Evolutionary conservation across 1,284 basidiomycete genomes (phyloP).

Genomic region (Hemileia vastatrix): DNA sequence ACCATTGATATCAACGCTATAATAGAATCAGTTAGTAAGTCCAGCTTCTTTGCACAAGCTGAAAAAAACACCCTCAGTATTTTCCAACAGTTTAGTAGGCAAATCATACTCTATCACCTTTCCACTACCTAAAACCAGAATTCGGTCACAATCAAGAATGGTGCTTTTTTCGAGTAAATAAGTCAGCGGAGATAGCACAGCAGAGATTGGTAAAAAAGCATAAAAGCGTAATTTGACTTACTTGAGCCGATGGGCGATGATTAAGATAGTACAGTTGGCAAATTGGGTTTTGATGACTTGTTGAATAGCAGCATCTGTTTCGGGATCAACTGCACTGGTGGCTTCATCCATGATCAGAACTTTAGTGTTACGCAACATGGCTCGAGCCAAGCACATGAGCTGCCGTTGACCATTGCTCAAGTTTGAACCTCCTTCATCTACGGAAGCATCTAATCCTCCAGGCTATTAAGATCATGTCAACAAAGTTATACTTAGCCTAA

Average conservation of each 20-base stretch:
- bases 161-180: constrained; percentile 33
- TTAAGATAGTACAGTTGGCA: constrained; percentile 47
- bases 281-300: constrained; percentile 48
- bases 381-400: constrained; percentile 45
- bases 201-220: background rate
- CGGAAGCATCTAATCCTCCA: constrained; percentile 62
- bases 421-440: constrained; percentile 71
- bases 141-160: constrained; percentile 51
- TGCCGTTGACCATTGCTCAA: constrained; percentile 69
- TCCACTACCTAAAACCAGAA: constrained; percentile 51
- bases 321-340: constrained; percentile 44
- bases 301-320: constrained; percentile 49
- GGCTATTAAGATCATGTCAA: constrained; percentile 33
- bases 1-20: no score
- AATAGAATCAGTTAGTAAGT: constrained; percentile 5
- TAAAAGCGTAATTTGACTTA: constrained; percentile 1
- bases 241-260: constrained; percentile 48
- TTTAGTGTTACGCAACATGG: constrained; percentile 48
- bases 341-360: constrained; percentile 30
- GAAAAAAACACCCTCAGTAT: constrained; percentile 51
- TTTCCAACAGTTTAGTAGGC: constrained; percentile 55
- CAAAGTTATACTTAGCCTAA: background rate
- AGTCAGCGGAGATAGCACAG: no score
- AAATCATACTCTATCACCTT: constrained; percentile 52
- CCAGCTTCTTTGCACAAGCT: constrained; percentile 35